phyloP scores from a whole-genome alignment of 139 green algal genomes.

The Chlamydomonas incerta region DNA sequence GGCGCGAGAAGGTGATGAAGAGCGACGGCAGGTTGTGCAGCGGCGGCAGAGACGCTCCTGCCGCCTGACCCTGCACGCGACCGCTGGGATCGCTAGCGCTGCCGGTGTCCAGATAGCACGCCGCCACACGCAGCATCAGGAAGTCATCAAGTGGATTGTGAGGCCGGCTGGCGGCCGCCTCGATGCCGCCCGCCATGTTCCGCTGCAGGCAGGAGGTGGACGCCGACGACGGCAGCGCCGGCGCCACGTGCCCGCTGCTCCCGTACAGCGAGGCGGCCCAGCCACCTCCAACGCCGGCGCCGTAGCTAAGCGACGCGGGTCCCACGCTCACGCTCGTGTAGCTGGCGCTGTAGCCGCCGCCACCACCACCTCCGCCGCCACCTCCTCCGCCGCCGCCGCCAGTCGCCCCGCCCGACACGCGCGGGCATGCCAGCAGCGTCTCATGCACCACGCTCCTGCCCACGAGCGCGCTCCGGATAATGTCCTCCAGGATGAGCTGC shows the following conservation, averaged over 20 bases:
- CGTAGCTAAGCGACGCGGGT: no score
- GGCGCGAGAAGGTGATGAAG: constrained; percentile 27
- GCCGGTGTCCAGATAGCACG: constrained; percentile 13
- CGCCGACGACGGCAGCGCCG: no score
- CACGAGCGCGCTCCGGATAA: background rate
- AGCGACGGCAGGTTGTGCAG: background rate
- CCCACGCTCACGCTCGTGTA: background rate
- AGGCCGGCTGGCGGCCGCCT: background rate
- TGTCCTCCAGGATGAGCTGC: constrained; percentile 28
- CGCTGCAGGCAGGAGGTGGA: background rate
- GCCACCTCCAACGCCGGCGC: no score
- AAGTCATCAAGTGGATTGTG: constrained; percentile 27
- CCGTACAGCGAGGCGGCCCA: background rate
- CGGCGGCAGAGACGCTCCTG: background rate
- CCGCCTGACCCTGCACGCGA: no score
- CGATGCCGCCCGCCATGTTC: no score
- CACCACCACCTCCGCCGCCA: no score
- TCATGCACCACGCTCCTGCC: constrained; percentile 2
- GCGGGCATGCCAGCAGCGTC: constrained; percentile 15
- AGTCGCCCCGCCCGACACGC: background rate
- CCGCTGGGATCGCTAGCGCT: background rate
- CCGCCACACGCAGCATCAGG: background rate
- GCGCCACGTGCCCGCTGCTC: background rate
- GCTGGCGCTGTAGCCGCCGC: background rate
- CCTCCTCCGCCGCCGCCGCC: background rate